These are phyloP conservation scores for Lyophyllum semitale DNA, from an alignment of 768 basidiomycete genomes.

Conservation along the genomic window DNA sequence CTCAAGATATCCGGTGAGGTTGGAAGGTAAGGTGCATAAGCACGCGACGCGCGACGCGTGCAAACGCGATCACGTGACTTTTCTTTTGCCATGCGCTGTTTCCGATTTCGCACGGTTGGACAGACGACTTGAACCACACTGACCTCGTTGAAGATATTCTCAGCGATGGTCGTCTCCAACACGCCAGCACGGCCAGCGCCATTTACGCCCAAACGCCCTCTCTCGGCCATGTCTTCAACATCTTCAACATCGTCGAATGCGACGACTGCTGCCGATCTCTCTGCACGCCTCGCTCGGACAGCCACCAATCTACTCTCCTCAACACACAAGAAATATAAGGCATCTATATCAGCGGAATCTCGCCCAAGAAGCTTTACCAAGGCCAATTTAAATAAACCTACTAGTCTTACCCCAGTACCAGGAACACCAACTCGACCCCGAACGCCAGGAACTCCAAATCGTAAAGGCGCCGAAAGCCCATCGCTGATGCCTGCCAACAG, in stretches of 20 bases:
- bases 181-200: conserved; percentile 40
- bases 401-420: conserved; percentile 49
- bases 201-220: conserved; percentile 59
- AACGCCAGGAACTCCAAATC: conserved; percentile 53
- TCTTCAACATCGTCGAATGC: conserved; percentile 29
- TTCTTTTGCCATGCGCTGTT: background rate
- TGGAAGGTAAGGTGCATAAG: too few relatives aligned
- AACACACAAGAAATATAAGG: conserved; percentile 70
- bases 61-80: conserved; percentile 13
- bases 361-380: conserved; percentile 21
- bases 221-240: conserved; percentile 29
- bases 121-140: background rate
- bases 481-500: conserved; percentile 47
- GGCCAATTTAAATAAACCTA: conserved; percentile 24
- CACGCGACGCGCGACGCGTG: background rate
- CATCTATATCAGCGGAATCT: conserved; percentile 52
- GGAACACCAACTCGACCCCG: conserved; percentile 59
- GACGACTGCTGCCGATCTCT: conserved; percentile 24
- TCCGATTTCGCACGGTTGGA: conserved; percentile 21
- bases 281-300: conserved; percentile 32
- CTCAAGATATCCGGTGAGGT: too few relatives aligned
- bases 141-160: background rate
- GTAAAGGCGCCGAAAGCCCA: conserved; percentile 51
- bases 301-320: conserved; percentile 29
- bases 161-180: conserved; percentile 24